Evolutionary conservation across 805 yeast genomes (phyloP), one percentile per base, ranked within the genome.

Genomic region (Ogataea corticis): DNA sequence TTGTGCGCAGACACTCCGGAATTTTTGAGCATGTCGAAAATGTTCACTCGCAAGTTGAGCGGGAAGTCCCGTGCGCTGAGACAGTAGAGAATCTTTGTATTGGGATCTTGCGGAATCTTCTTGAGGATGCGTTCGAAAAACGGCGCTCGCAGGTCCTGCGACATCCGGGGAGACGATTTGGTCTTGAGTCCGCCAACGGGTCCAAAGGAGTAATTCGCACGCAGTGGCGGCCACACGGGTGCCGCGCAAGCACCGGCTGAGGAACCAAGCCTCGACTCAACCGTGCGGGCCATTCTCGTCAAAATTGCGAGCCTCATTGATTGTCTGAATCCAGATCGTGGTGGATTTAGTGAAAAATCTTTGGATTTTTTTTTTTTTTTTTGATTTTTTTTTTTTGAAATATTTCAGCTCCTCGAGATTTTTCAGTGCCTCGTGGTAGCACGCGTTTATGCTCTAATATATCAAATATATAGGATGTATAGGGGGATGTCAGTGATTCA

Each of bases 21-120:
- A 2, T 25, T 16, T 18, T 44, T 30, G 18, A 48, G 38, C 12
- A 21, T 21, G 12, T 47, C 38, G 7, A 42, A 41, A 7, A 21
- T 17, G 29, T 46, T 39, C 4, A 38, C 38, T n/a, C 29, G 38
- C 19, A 57, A 38, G 25, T 51, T 49, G 14, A 57, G 28, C 12
- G 63, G 62, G 30, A 59, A 59, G 23, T 56, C 58, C 17, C 51
- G 42, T 1, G 59, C 56, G 27, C 33, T 46, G 9, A 57, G 33
- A 28, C 57, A 53, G 35, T 52, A 59, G 9, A 59, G 15, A 10
- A 57, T 25, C 11, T 44, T 33, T 5, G 35, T 33, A 19, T 43
- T 42, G 21, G 46, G 45, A 16, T 38, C 11, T 9, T 28, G 25
- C 1, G 52, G 42, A 12, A 40, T 44, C 27, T 44, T 29, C 15